Percentiles rank a stretch among this genome's conserved stretches.
Evolutionary conservation across 768 basidiomycete species (phyloP).

Genomic region (Podaxis pistillaris): DNA sequence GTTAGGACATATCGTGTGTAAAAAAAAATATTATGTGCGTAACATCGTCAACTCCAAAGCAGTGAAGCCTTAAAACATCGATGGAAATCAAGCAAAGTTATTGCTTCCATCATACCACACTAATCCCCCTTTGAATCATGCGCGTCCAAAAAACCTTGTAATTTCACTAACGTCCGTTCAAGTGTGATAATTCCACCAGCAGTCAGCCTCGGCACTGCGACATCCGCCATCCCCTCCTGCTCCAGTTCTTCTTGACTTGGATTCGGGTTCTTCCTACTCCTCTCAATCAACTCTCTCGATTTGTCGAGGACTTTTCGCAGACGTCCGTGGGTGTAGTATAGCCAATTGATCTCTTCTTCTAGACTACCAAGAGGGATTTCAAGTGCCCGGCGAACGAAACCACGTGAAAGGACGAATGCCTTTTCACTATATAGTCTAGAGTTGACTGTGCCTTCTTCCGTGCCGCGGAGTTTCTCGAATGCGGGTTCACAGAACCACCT

Average conservation of each 20-base stretch:
- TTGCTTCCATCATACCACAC: no score
- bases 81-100: background rate
- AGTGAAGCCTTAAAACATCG: background rate
- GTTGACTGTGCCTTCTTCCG: slow-evolving; percentile 86
- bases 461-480: slow-evolving; percentile 88
- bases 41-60: background rate
- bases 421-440: slow-evolving; percentile 94
- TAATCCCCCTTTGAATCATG: slow-evolving; percentile 6
- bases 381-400: slow-evolving; percentile 87
- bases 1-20: no score
- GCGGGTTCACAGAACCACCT: slow-evolving; percentile 94
- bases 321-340: slow-evolving; percentile 65
- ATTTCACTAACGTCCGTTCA: slow-evolving; percentile 68
- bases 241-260: slow-evolving; percentile 27
- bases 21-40: no score
- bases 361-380: slow-evolving; percentile 74
- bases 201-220: slow-evolving; percentile 74
- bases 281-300: slow-evolving; percentile 62
- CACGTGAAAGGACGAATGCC: slow-evolving; percentile 86
- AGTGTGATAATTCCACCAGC: slow-evolving; percentile 78
- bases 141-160: slow-evolving; percentile 45
- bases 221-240: slow-evolving; percentile 22
- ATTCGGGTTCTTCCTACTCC: slow-evolving; percentile 48
- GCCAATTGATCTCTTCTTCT: slow-evolving; percentile 67
- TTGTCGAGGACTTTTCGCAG: slow-evolving; percentile 69